Conservation (phyloP, 495 filamentous ascomycete genomes). For the Penicillium pancosmium region DNA sequence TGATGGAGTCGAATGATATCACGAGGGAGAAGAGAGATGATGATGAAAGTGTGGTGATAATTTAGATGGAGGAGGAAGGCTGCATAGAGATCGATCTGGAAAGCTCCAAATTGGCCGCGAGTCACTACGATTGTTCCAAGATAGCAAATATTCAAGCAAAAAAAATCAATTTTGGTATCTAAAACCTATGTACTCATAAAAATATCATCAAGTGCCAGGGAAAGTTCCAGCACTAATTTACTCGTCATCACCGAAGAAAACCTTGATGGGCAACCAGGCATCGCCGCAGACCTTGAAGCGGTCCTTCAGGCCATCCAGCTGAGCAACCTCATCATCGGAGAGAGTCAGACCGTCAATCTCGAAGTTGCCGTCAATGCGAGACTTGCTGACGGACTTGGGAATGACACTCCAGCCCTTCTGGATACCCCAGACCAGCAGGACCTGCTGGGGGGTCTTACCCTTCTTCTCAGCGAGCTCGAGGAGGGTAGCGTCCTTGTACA, state of each 20-base stretch:
- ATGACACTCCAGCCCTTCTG: conserved; percentile 75
- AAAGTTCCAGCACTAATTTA: conserved; percentile 32
- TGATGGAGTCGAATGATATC: too few species aligned
- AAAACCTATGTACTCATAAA: conserved; percentile 5
- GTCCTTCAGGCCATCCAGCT: conserved; percentile 64
- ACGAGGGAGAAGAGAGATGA: too few species aligned
- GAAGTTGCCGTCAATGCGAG: conserved; percentile 65
- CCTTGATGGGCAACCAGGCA: conserved; percentile 71
- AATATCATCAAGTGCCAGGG: neutral
- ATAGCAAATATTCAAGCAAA: neutral
- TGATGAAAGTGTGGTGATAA: too few species aligned
- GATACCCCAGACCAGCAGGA: conserved; percentile 69
- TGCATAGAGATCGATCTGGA: too few species aligned
- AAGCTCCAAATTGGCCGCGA: too few species aligned
- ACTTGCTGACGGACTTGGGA: conserved; percentile 67
- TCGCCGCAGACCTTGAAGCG: conserved; percentile 77
- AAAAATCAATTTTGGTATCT: conserved; percentile 6
- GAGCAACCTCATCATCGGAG: conserved; percentile 63
- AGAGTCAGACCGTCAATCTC: conserved; percentile 68
- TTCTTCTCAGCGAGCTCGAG: conserved; percentile 64
- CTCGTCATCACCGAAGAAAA: conserved; percentile 88
- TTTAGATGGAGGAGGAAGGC: too few species aligned
- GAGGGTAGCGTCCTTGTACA: conserved; percentile 62
- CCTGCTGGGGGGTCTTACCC: conserved; percentile 67
- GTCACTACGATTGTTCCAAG: too few species aligned